Base-by-base conservation (phyloP, 345 rosid genomes). In the Linum usitatissimum region DNA sequence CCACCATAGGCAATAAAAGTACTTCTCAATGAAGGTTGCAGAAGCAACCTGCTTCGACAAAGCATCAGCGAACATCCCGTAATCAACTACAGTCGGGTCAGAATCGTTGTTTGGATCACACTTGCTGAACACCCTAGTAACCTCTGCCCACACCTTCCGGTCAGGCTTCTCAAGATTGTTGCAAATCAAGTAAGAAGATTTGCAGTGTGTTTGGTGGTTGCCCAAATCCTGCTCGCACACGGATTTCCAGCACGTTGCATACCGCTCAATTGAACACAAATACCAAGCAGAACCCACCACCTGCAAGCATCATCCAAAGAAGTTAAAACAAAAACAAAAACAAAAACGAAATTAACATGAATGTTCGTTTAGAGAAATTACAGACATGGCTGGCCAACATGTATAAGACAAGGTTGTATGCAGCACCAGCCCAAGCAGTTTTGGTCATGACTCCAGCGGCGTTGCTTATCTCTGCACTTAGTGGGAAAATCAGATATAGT, bases 361-460 rank as follows among this genome's bases (percentile, higher is more conserved):
- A 23, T 23, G 28, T 23, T 23, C 28, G 28, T 23, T 23, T 23
- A 1, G 48, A 30, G 31, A 6, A 30, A 21, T 55, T 79, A 34
- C 38, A 34, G 38, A 34, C 38, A 74, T 82, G 84, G 73, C 84
- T 82, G 39, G 81, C 84, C 64, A 82, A 65, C 76, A 76, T 67
- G 67, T 69, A 82, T 4, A 79, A 77, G 80, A 77, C 63, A 45
- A 82, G 71, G 70, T 82, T 75, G 60, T 72, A 82, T 36, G 82
- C 82, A 12, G 86, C 80, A 10, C 83, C 83, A 13, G 78, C 82
- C 86, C 84, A 82, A 49, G 86, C 77, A 40, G 74, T 76, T 78
- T 79, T 68, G 20, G 70, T 51, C 30, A 82, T 70, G 12, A 73
- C 77, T n/a, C 84, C 86, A 54, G 79, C 67, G 30, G 77, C 68